phyloP scores from a whole-genome alignment of 306 rosid genomes.

The Vigna nakashimae region DNA sequence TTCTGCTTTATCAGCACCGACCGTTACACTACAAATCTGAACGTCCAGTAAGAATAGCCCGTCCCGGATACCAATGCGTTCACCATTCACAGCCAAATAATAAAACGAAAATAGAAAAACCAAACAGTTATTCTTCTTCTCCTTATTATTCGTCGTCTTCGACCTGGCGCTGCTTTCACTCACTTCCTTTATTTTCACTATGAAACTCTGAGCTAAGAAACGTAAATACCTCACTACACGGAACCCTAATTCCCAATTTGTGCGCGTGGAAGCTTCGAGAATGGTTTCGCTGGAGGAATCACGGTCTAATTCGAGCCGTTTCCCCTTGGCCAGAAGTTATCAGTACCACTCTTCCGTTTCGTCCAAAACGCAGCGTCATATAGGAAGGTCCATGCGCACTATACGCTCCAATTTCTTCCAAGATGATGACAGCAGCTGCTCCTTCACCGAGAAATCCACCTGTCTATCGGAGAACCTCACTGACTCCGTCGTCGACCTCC shows the following conservation, averaged over 20 bases:
- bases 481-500: constrained; percentile 86
- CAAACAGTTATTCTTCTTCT: not conserved
- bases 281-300: constrained; percentile 92
- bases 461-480: constrained; percentile 74
- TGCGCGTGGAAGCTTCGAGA: constrained; percentile 19
- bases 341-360: constrained; percentile 65
- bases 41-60: constrained; percentile 23
- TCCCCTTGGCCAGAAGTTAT: constrained; percentile 55
- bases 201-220: constrained; percentile 42
- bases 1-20: constrained; percentile 43
- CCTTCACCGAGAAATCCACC: constrained; percentile 57
- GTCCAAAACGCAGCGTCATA: constrained; percentile 59
- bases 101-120: not conserved
- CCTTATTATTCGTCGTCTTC: constrained; percentile 41
- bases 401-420: constrained; percentile 77
- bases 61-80: constrained; percentile 39
- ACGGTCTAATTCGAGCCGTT: constrained; percentile 65
- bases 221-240: not conserved
- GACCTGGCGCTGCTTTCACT: constrained; percentile 33
- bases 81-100: constrained; percentile 43
- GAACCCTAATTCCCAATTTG: constrained; percentile 10
- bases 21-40: constrained; percentile 45
- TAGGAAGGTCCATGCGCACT: constrained; percentile 93
- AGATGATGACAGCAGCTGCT: constrained; percentile 54
- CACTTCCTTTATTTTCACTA: constrained; percentile 12